A percentile compares a stretch with the other conserved stretches of the same genome.
Conservation (phyloP, 345 rosid species). For the Citrus glauca region DNA sequence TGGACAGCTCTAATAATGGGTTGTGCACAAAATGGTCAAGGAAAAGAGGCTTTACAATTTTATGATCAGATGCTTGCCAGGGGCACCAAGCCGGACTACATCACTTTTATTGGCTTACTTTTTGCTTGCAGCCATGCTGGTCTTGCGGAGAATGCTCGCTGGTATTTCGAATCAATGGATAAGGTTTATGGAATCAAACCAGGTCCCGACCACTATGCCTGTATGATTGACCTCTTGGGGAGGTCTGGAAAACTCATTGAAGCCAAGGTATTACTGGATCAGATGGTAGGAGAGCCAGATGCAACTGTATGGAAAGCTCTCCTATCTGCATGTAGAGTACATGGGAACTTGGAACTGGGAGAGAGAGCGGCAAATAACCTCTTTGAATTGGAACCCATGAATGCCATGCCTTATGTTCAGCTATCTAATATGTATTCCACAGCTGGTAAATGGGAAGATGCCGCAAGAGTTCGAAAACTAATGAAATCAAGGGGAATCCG, state of each 20-base stretch:
- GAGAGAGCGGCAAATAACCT: constrained; percentile 79
- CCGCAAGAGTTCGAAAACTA: constrained; percentile 59
- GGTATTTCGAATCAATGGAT: constrained; percentile 64
- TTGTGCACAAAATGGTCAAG: constrained; percentile 85
- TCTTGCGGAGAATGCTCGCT: constrained; percentile 49
- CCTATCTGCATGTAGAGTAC: constrained; percentile 70
- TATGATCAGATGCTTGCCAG: constrained; percentile 60
- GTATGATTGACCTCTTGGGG: constrained; percentile 89
- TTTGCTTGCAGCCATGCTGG: constrained; percentile 95
- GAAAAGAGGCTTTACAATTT: constrained; percentile 50
- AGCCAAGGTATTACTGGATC: constrained; percentile 52
- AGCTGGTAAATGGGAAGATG: constrained; percentile 66
- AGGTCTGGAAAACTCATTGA: constrained; percentile 73
- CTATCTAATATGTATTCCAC: constrained; percentile 72
- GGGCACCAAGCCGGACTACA: constrained; percentile 65
- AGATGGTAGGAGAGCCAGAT: constrained; percentile 75
- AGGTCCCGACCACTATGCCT: constrained; percentile 81
- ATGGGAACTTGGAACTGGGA: constrained; percentile 60
- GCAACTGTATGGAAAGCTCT: constrained; percentile 84
- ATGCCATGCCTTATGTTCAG: constrained; percentile 70
- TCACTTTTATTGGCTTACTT: constrained; percentile 79
- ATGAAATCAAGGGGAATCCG: constrained; percentile 67
- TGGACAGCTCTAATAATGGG: constrained; percentile 92
- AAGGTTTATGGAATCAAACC: constrained; percentile 60
- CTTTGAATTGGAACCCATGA: constrained; percentile 63